Evolutionary conservation across 768 basidiomycete genomes (phyloP).

Genomic region (Lactarius pseudohatsudake): DNA sequence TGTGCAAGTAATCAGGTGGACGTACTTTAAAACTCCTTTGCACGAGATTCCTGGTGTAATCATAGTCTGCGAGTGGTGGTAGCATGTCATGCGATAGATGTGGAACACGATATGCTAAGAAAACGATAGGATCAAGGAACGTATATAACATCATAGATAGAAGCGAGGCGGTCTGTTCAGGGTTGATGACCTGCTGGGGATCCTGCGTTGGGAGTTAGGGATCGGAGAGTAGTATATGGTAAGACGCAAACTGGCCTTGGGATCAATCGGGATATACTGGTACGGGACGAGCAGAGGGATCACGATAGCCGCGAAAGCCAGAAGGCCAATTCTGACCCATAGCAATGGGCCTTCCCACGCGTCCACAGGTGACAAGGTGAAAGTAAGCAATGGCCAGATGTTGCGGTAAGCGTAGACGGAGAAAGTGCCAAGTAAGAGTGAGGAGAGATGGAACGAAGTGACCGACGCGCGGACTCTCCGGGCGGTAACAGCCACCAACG

Average conservation of each 20-base stretch:
- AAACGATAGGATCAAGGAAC: slow-evolving; percentile 56
- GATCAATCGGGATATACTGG: slow-evolving; percentile 57
- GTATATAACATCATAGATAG: slow-evolving; percentile 43
- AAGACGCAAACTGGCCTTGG: slow-evolving; percentile 39
- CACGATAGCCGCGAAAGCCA: slow-evolving; percentile 45
- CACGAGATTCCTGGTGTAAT: slow-evolving; percentile 38
- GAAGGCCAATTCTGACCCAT: slow-evolving; percentile 53
- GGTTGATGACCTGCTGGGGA: slow-evolving; percentile 31
- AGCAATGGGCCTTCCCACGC: slow-evolving; percentile 46
- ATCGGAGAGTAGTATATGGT: not conserved
- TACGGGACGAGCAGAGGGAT: slow-evolving; percentile 58
- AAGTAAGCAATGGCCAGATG: slow-evolving; percentile 59
- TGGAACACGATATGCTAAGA: slow-evolving; percentile 42
- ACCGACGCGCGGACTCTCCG: slow-evolving; percentile 8
- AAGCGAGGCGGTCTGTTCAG: slow-evolving; percentile 36
- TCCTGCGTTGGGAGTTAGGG: slow-evolving; percentile 28
- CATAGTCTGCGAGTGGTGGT: slow-evolving; percentile 52
- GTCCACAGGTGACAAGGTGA: slow-evolving; percentile 51
- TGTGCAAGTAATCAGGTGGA: slow-evolving; percentile 1
- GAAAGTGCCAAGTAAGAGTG: slow-evolving; percentile 49
- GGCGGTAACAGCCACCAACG: slow-evolving; percentile 26
- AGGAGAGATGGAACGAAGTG: slow-evolving; percentile 47
- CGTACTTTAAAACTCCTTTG: slow-evolving; percentile 37
- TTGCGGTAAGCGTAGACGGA: slow-evolving; percentile 55
- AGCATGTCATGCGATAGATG: slow-evolving; percentile 45